Conservation (phyloP, 352 stramenopile genomes). For the Globisporangium iwayamae region DNA sequence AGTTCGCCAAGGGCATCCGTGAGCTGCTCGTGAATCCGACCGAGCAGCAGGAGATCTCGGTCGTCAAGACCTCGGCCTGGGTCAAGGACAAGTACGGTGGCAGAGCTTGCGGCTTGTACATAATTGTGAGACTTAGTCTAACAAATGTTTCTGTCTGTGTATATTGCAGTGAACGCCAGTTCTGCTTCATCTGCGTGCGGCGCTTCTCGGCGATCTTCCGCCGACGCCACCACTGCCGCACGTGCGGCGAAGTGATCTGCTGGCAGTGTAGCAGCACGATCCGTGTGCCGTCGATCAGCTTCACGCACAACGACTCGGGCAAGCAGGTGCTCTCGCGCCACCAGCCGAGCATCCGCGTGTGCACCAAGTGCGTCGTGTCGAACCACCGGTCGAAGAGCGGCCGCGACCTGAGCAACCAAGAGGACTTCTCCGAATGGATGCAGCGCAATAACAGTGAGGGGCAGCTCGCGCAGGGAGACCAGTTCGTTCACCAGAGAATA, state of each 20-base stretch:
- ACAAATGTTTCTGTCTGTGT: constrained; percentile 15
- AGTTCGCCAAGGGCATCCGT: constrained; percentile 73
- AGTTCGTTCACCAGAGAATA: constrained; percentile 29
- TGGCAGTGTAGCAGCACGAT: constrained; percentile 86
- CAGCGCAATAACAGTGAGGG: constrained; percentile 42
- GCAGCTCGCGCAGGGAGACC: constrained; percentile 21
- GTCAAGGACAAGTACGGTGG: constrained; percentile 76
- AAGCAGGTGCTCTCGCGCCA: constrained; percentile 77
- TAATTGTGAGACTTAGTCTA: neutral
- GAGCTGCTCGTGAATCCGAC: constrained; percentile 77
- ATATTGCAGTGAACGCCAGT: constrained; percentile 56
- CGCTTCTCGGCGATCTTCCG: constrained; percentile 84
- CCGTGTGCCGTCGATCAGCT: constrained; percentile 79
- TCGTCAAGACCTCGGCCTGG: constrained; percentile 79
- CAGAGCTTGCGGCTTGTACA: neutral
- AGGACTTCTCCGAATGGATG: constrained; percentile 82
- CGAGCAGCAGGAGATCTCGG: constrained; percentile 75
- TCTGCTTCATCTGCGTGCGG: constrained; percentile 77
- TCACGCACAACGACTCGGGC: constrained; percentile 77
- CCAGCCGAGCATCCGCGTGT: constrained; percentile 81
- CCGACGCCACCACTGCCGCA: constrained; percentile 84
- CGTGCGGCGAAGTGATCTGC: constrained; percentile 86
- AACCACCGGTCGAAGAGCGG: constrained; percentile 75
- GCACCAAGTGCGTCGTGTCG: constrained; percentile 76
- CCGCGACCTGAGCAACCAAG: constrained; percentile 68